Percentiles rank a stretch among this genome's conserved stretches.
Evolutionary conservation across 352 stramenopile species (phyloP).

Genomic region (Achlya hypogyna): DNA sequence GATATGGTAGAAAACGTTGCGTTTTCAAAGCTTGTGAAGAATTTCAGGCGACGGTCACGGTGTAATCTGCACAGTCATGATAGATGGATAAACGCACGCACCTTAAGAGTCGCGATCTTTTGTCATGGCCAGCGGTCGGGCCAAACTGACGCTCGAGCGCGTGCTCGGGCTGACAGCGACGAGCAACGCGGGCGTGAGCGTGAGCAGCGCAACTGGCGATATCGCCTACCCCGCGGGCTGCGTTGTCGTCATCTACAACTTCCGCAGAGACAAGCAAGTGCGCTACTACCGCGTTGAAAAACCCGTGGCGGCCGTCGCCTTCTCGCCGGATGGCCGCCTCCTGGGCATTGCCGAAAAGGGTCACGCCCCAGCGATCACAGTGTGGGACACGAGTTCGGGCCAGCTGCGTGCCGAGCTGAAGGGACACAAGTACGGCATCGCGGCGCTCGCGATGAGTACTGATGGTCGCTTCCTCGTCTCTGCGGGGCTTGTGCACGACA

Average conservation of each 20-base stretch:
- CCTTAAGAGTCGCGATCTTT: neutral
- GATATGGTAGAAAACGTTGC: too few relatives aligned
- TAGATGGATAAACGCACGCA: too few relatives aligned
- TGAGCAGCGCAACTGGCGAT: slow-evolving; percentile 70
- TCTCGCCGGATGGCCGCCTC: slow-evolving; percentile 75
- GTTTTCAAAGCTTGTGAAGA: too few relatives aligned
- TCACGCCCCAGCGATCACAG: slow-evolving; percentile 71
- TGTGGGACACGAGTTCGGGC: slow-evolving; percentile 73
- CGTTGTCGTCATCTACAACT: slow-evolving; percentile 87
- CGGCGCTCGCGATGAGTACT: slow-evolving; percentile 68
- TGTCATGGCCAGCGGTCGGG: neutral
- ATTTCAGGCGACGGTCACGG: too few relatives aligned
- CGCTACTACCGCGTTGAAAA: slow-evolving; percentile 85
- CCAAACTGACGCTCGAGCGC: slow-evolving; percentile 63
- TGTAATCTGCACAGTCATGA: too few relatives aligned
- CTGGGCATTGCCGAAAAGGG: slow-evolving; percentile 84
- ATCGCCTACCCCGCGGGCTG: slow-evolving; percentile 79
- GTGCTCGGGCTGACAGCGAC: slow-evolving; percentile 65
- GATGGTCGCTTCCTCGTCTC: slow-evolving; percentile 56
- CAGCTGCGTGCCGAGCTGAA: slow-evolving; percentile 77
- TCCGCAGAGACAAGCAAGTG: slow-evolving; percentile 76
- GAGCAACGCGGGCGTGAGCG: slow-evolving; percentile 64
- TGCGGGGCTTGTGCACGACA: slow-evolving; percentile 69
- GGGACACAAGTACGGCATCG: slow-evolving; percentile 70
- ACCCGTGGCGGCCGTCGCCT: slow-evolving; percentile 65